Evolutionary conservation across 768 basidiomycete genomes (phyloP), one percentile per base, ranked within the genome.

Genomic region (Dioszegia hungarica): DNA sequence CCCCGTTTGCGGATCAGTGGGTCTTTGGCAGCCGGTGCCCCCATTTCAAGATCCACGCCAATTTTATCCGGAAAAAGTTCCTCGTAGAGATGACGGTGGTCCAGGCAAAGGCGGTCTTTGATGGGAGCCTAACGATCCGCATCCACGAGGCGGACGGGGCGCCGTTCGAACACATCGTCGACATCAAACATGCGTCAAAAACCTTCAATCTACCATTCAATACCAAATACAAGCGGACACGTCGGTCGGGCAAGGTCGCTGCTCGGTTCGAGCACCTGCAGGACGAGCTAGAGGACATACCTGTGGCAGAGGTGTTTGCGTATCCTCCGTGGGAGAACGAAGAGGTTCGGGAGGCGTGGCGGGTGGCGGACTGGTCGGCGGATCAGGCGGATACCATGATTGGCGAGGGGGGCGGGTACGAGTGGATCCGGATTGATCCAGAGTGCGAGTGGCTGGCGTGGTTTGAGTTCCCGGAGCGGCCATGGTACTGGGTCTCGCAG

Each of bases 141-240:
- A 95, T 98, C 49, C 94, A 98, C 70, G 95, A 99, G 80, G 95
- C 94, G 0, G 95, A 99, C 73, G 95, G 94, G 2, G 98, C 95
- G 34, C 94, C 95, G 0, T 98, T 97, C 72, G 95, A 99, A 74
- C 95, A 99, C 72, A 90, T 99, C 22, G 81, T 99, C 38, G 91
- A 95, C 72, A 90, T 98, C 58, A 85, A 86, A 37, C 84, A 82
- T 24, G 77, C 84, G 0, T 90, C 87, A 79, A 97, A 97, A 73
- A 87, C 87, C n/a, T 95, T 89, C 72, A 92, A 97, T 70, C 90
- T 99, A 1, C 92, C 93, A 1, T 98, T 98, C 81, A 99, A 97
- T 73, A 67, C 72, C 34, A 72, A 71, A 41, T 74, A 71, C 59
- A 69, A 69, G 37, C 65, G 72, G 4, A 70, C 70, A 11, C 47